A percentile compares a stretch with the other conserved stretches of the same genome.
These are phyloP conservation scores for Cercospora canescens DNA, from an alignment of 2,329 filamentous ascomycete species.

Conservation along the genomic window DNA sequence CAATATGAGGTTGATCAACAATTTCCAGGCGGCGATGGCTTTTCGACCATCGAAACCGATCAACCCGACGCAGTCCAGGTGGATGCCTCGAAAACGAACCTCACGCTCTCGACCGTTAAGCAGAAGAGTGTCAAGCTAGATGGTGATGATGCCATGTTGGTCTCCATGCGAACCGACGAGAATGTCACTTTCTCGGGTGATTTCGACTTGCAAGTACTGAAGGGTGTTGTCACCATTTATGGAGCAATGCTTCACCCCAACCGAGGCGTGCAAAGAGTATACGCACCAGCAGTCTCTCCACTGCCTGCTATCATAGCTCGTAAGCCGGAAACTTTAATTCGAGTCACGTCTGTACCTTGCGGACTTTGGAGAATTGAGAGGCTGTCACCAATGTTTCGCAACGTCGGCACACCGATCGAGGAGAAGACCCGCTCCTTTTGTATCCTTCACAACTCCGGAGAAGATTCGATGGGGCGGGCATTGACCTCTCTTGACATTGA, in stretches of 20 bases:
- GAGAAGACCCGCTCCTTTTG: constrained; percentile 33
- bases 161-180: constrained; percentile 32
- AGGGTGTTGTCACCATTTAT: constrained; percentile 64
- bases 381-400: constrained; percentile 66
- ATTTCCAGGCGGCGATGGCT: background rate
- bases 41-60: background rate
- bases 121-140: constrained; percentile 18
- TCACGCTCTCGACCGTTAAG: background rate
- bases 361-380: constrained; percentile 56
- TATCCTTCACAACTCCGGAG: constrained; percentile 31
- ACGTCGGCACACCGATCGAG: constrained; percentile 61
- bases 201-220: constrained; percentile 63
- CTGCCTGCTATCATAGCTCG: constrained; percentile 63
- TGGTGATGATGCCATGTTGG: constrained; percentile 19
- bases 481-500: constrained; percentile 33
- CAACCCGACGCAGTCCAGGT: background rate
- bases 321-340: constrained; percentile 53
- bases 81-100: background rate
- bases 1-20: background rate
- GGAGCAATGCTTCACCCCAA: constrained; percentile 60
- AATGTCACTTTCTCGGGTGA: constrained; percentile 57
- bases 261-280: constrained; percentile 52
- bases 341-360: constrained; percentile 52
- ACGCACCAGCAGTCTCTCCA: constrained; percentile 68
- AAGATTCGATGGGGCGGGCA: constrained; percentile 25